Base-by-base conservation (phyloP, 2,329 filamentous ascomycete species). In the Escovopsis weberi region DNA sequence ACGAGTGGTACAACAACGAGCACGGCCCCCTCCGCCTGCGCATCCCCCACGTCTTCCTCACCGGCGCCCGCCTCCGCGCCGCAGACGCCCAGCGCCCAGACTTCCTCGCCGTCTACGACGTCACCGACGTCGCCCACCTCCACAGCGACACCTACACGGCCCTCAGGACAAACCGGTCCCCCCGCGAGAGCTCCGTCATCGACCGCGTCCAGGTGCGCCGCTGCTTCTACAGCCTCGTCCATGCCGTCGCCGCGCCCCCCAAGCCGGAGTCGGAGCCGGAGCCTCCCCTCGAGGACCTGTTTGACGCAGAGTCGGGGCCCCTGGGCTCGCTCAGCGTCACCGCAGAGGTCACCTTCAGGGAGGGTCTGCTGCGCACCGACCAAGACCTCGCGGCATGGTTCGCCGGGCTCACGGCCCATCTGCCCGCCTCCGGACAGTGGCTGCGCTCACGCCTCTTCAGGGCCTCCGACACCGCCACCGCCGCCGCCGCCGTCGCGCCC, bases 1-100 rank as follows among this genome's bases (percentile, higher is more conserved):
- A 93, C 61, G 85, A 93, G 59, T 89, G 85, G 84, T 94, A 94
- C 68, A 88, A 93, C 66, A 91, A 87, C 61, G 86, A 94, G 65
- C 86, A 94, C 64, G 86, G 86, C 42, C 86, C 86, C 15, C 75
- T 79, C 12, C 81, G 86, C 39, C 73, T 93, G 6, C 80, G 85
- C 39, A 65, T 93, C 12, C 76, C 83, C 4, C 78, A 82, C 53
- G 78, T 88, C 56, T 77, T 78, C 56, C 58, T 65, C 51, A 91
- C 85, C 59, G 86, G 86, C 45, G 80, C 91, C 52, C 80, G 86
- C 37, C 94, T 87, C 63, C 72, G 70, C 26, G 81, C 83, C 8
- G 73, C 65, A 12, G 83, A 89, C 57, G 63, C 67, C 40, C 49
- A 62, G 50, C 47, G 67, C 48, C 85, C 84, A 1, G 72, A 78